Base-by-base conservation (phyloP, 495 filamentous ascomycete genomes). In the Arthonia radiata region DNA sequence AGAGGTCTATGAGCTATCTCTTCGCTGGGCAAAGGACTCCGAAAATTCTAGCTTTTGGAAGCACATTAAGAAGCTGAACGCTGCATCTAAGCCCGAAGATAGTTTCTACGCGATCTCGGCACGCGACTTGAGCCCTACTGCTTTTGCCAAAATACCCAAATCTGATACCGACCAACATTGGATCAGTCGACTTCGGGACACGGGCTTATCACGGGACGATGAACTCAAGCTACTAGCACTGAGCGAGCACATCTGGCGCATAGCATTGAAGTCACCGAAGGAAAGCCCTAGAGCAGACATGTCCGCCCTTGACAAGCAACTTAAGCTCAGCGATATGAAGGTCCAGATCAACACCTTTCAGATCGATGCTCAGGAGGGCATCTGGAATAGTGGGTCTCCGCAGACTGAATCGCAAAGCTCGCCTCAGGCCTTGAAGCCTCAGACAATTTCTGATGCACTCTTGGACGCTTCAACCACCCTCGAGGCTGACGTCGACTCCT, bases 91-190 rank as follows among this genome's bases (percentile, higher is more conserved):
- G n/a, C n/a, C 53, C 31, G 44, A 49, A 37, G 42, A 56, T 10
- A 41, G 40, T 13, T 33, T 59, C 16, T 53, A 51, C 3, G 53
- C 44, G 1, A 48, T 52, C 8, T 57, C 57, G 15, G 48, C 53
- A 0, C 51, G 49, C 31, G 56, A 52, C 25, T 34, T 52, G 41
- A 38, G 53, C 43, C 28, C 39, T 16, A 49, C 50, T 29, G 43
- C 52, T 23, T 38, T 66, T 15, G 50, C 43, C 26, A 64, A 55
- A 40, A 37, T 66, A 1, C 35, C 56, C 0, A 80, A 64, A 40
- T 92, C 83, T 38, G 81, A 91, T n/a, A 83, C 93, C 43, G 89
- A 99, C 44, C 80, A 93, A 30, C 68, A 81, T 39, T 99, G 89
- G 89, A 54, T 99, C n/a, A 52, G 53, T 12, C 65, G 74, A 27